These are phyloP conservation scores for Paratinospora sagittata DNA, from an alignment of 164 flowering plant genomes.

Conservation along the genomic window DNA sequence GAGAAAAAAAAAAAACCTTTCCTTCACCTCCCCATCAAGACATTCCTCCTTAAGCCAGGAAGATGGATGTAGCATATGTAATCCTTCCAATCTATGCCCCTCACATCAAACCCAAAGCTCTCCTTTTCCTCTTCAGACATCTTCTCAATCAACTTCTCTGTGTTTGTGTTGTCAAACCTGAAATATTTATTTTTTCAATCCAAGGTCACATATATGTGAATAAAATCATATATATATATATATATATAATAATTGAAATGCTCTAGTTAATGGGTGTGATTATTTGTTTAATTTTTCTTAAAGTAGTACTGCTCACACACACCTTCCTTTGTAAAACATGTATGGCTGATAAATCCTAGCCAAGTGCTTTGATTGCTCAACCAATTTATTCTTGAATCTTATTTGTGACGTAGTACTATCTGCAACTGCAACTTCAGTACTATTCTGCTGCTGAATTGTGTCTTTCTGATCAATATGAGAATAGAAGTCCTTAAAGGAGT, in stretches of 20 bases:
- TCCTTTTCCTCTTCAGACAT: conserved; percentile 79
- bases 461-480: conserved; percentile 61
- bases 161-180: conserved; percentile 64
- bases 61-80: conserved; percentile 72
- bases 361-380: conserved; percentile 74
- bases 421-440: neutral
- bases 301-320: no score
- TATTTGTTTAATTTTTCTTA: no score
- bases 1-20: neutral
- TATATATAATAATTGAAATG: no score
- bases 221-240: no score
- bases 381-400: conserved; percentile 50
- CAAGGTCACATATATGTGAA: neutral
- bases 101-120: conserved; percentile 68
- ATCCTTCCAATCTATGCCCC: conserved; percentile 74
- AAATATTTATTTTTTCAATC: neutral
- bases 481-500: conserved; percentile 70
- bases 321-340: conserved; percentile 59
- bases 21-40: conserved; percentile 71
- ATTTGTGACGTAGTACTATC: conserved; percentile 32
- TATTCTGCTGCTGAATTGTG: conserved; percentile 18
- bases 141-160: conserved; percentile 46
- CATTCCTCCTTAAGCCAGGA: conserved; percentile 83
- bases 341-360: conserved; percentile 60
- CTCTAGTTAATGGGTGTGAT: no score